These are phyloP conservation scores for Linnemannia hyalina DNA, from an alignment of 192 early-diverging fungal species.

Conservation along the genomic window DNA sequence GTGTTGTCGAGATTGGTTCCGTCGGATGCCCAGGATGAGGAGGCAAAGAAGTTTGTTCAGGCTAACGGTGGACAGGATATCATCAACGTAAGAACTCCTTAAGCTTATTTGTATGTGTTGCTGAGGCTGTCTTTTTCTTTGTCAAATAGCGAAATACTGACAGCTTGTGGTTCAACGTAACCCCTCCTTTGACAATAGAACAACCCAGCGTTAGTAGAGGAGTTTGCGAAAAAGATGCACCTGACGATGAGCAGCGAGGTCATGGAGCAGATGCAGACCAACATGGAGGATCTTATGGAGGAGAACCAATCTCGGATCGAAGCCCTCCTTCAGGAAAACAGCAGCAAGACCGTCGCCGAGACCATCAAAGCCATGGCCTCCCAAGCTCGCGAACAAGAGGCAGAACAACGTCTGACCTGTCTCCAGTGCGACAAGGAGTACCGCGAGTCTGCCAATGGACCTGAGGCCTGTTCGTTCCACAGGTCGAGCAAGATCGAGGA, in stretches of 20 bases:
- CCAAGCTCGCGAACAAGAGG: constrained; percentile 40
- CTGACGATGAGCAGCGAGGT: constrained; percentile 47
- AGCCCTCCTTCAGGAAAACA: constrained; percentile 42
- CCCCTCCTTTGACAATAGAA: constrained; percentile 1
- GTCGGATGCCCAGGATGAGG: constrained; percentile 58
- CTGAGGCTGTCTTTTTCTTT: not conserved
- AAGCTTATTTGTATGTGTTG: not conserved
- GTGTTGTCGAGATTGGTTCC: constrained; percentile 55
- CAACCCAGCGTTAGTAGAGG: constrained; percentile 52
- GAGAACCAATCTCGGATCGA: constrained; percentile 48
- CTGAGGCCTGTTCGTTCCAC: constrained; percentile 55
- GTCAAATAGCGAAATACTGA: not conserved
- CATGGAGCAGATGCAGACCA: constrained; percentile 56
- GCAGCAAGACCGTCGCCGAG: constrained; percentile 43
- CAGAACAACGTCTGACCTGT: constrained; percentile 52
- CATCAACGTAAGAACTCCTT: constrained; percentile 38
- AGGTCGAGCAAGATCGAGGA: constrained; percentile 22
- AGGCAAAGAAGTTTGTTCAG: constrained; percentile 58
- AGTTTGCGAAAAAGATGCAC: constrained; percentile 57
- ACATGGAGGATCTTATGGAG: constrained; percentile 53
- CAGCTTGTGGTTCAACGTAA: not conserved
- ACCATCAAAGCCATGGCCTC: constrained; percentile 52
- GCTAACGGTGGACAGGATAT: constrained; percentile 57
- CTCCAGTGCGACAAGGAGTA: constrained; percentile 57
- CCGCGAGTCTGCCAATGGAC: constrained; percentile 45